Evolutionary conservation across 2,329 filamentous ascomycete genomes (phyloP).

Genomic region (Aureobasidium sp.): DNA sequence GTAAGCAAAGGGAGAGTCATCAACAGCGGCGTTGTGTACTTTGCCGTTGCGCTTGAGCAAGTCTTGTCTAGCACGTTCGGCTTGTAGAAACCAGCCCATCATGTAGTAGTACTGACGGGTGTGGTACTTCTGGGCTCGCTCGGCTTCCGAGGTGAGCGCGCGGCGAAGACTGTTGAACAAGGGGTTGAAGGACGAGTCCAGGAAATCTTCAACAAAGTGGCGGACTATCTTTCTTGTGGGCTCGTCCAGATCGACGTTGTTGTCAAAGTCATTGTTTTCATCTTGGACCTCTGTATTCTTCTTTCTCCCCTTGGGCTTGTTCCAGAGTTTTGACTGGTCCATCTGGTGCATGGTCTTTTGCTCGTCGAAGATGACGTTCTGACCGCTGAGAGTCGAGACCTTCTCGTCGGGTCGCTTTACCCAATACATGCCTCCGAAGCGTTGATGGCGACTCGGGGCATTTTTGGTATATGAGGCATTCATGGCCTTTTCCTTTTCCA

Average conservation of each 20-base stretch:
- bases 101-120: slow-evolving; percentile 84
- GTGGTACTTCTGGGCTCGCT: slow-evolving; percentile 70
- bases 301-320: slow-evolving; percentile 57
- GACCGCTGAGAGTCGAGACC: slow-evolving; percentile 77
- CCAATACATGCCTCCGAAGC: slow-evolving; percentile 97
- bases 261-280: slow-evolving; percentile 64
- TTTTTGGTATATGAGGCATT: slow-evolving; percentile 65
- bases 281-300: slow-evolving; percentile 37
- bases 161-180: slow-evolving; percentile 73
- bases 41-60: slow-evolving; percentile 34
- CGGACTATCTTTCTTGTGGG: slow-evolving; percentile 69
- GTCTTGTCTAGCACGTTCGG: slow-evolving; percentile 59
- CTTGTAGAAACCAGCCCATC: slow-evolving; percentile 79
- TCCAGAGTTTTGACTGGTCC: slow-evolving; percentile 84
- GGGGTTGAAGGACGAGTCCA: slow-evolving; percentile 93
- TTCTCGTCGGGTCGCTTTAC: slow-evolving; percentile 79
- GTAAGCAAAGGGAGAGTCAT: slow-evolving; percentile 70
- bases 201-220: slow-evolving; percentile 80
- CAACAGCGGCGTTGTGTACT: slow-evolving; percentile 30
- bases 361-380: slow-evolving; percentile 69
- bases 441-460: slow-evolving; percentile 78
- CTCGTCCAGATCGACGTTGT: slow-evolving; percentile 58
- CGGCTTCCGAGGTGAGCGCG: slow-evolving; percentile 80
- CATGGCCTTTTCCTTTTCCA: slow-evolving; percentile 80
- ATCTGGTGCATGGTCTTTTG: slow-evolving; percentile 73